Evolutionary conservation across 208 protist genomes (phyloP).

Genomic region (Trypanosoma theileri): DNA sequence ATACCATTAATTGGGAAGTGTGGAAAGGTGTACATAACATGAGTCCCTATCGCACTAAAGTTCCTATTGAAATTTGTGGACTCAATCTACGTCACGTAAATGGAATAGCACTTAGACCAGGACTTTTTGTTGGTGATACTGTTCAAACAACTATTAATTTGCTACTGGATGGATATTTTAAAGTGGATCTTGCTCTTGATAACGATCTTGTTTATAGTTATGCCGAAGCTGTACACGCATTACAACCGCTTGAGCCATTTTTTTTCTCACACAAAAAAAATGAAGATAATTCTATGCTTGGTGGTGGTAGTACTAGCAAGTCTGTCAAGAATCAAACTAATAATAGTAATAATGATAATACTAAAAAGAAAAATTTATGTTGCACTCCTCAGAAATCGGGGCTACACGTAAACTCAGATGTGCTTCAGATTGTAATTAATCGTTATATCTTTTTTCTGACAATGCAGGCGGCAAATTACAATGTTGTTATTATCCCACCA

Average conservation of each 20-base stretch:
- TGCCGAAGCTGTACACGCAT: slow-evolving; percentile 54
- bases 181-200: slow-evolving; percentile 79
- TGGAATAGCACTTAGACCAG: slow-evolving; percentile 57
- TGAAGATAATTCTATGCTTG: neutral
- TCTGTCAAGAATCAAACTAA: neutral
- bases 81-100: slow-evolving; percentile 63
- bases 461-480: slow-evolving; percentile 87
- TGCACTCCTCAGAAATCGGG: neutral
- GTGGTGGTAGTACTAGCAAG: neutral
- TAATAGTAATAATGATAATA: neutral
- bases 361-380: neutral
- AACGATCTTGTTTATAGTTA: slow-evolving; percentile 69
- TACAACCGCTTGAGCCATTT: slow-evolving; percentile 58
- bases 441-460: slow-evolving; percentile 91
- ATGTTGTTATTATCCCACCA: slow-evolving; percentile 85
- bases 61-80: slow-evolving; percentile 83
- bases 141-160: slow-evolving; percentile 83
- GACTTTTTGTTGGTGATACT: slow-evolving; percentile 77
- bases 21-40: slow-evolving; percentile 79
- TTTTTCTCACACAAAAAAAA: slow-evolving; percentile 52
- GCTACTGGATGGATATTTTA: slow-evolving; percentile 83
- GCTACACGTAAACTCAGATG: slow-evolving; percentile 28
- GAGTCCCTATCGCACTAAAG: slow-evolving; percentile 80
- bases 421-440: slow-evolving; percentile 62
- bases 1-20: slow-evolving; percentile 79